Evolutionary conservation across 2,329 filamentous ascomycete species (phyloP), one percentile per base, ranked within the genome.

Genomic region (Periconia digitata): DNA sequence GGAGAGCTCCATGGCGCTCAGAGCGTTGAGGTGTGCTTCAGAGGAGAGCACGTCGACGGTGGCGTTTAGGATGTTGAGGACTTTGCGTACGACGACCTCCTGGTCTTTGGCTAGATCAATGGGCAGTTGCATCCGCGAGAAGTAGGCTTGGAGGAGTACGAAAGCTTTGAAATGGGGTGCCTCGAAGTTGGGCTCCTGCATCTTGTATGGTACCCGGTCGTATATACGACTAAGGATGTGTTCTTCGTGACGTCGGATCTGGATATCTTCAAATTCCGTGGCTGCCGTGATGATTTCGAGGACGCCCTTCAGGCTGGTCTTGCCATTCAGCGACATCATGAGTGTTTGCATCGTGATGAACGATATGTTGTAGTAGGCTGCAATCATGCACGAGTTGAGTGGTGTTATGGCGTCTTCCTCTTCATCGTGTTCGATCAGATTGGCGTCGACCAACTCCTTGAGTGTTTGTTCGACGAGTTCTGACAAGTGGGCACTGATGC

Each of bases 301-400:
- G 37, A 99, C 92, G 40, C 91, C 91, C 80, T 99, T 99, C 56
- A 99, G 84, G 77, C 96, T 97, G 3, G 92, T 97, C 59, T 87
- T 87, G 36, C 85, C 85, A 46, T 85, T 92, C 40, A 99, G 81
- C 13, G 94, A 99, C 47, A 99, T 79, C 43, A 99, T 79, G 79
- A 99, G 92, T 0, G 94, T 99, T 75, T 99, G 92, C 92, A 99
- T 99, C 2, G 94, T 99, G 71, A 96, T 89, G 75, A 96, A 97
- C 6, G 92, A 96, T 66, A 99, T 96, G 73, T 96, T 97, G 81
- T 99, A 99, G 79, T 99, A 97, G 1, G 94, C 91, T 8, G 90
- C 91, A 66, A 99, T 97, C 89, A 96, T 96, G 58, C 94, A 94
- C 2, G 92, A 89, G 71, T 99, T 97, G 62, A 96, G 83, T 13